phyloP scores from a whole-genome alignment of 805 yeast species.

The Teunomyces funiuensis region DNA sequence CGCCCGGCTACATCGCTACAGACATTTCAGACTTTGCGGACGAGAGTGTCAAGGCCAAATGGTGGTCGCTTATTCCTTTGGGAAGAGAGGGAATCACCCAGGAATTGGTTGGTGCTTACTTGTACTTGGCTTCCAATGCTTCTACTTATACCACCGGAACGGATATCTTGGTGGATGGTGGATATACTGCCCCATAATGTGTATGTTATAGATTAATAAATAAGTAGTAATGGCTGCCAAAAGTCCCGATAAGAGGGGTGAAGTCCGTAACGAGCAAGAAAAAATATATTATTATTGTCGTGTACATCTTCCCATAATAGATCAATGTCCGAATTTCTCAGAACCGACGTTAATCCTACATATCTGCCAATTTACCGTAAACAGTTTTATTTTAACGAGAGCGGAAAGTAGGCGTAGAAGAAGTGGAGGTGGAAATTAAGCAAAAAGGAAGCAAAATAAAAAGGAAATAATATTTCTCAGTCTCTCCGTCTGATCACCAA shows the following conservation, averaged over 20 bases:
- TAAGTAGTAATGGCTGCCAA: neutral
- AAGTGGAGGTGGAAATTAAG: too few species aligned
- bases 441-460: too few species aligned
- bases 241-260: neutral
- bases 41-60: conserved; percentile 30
- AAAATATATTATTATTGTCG: too few species aligned
- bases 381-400: too few species aligned
- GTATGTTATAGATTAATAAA: conserved; percentile 3
- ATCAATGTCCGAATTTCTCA: too few species aligned
- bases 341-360: too few species aligned
- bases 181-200: conserved; percentile 27
- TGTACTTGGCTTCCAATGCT: conserved; percentile 46
- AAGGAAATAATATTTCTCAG: too few species aligned
- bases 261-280: neutral
- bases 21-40: conserved; percentile 40
- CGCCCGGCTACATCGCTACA: conserved; percentile 45
- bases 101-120: conserved; percentile 48
- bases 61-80: conserved; percentile 44
- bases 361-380: too few species aligned
- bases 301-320: too few species aligned
- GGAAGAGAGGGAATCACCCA: conserved; percentile 47
- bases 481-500: too few species aligned
- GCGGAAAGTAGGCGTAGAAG: too few species aligned
- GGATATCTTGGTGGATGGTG: conserved; percentile 48
- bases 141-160: conserved; percentile 45